Evolutionary conservation across 495 filamentous ascomycete species (phyloP), one percentile per base, ranked within the genome.

Genomic region (Podospora australis): DNA sequence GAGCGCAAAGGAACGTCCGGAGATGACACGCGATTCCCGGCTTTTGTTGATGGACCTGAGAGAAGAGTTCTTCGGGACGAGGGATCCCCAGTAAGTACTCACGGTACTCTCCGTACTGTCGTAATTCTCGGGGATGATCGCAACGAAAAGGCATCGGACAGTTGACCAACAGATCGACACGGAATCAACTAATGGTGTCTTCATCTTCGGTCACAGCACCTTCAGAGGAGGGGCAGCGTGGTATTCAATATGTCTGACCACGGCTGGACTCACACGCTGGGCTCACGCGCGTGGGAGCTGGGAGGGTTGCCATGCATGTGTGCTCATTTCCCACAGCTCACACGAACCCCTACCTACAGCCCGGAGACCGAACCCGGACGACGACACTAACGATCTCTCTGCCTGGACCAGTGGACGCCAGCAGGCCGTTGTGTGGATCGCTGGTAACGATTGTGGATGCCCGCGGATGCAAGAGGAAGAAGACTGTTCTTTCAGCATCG

Each of bases 261-360:
- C 32, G 32, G n/a, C n/a, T n/a, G n/a, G n/a, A n/a, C 34, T 36
- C 7, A 36, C 11, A 10, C 11, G 34, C n/a, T 36, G 11, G 7
- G 4, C 17, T 5, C 17, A 16, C 20, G 22, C n/a, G 40, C 22
- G 10, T 26, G 40, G 39, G 17, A 24, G 13, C 17, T 16, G 39
- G 22, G 40, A 28, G 23, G 40, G 40, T 43, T 28, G 40, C 17
- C 24, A 43, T 43, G 40, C 40, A 43, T 43, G 40, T n/a, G n/a
- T 26, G 40, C 40, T 43, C 40, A 43, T 43, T 43, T 43, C 40
- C 23, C 40, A 23, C 40, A 7, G 14, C 40, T 26, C 40, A 43
- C 23, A 43, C 40, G 8, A 23, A 19, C 20, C 39, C 22, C n/a
- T 23, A 24, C 4, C 3, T 3, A 4, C 14, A 16, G 21, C 14